Base-by-base conservation (phyloP, 2,329 filamentous ascomycete species). In the Botrytis medusae region DNA sequence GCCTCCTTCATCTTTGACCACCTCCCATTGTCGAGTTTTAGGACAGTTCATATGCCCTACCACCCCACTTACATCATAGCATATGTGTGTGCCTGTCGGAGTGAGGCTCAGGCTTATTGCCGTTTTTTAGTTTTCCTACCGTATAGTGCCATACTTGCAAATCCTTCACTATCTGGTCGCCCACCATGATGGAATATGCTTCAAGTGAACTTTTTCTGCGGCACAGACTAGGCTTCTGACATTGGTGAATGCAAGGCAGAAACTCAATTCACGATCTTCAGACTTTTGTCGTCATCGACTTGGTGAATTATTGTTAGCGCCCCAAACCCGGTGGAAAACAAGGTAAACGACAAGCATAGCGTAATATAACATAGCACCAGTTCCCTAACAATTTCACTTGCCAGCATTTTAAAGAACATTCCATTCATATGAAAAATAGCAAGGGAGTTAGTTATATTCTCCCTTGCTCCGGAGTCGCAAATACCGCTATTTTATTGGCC, bases 1-100 rank as follows among this genome's bases (percentile, higher is more conserved):
- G 65, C 65, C 65, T 32, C 34, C 34, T 68, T 4, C 42, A 64
- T 64, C 62, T 64, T 46, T 48, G 62, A 65, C 6, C 62, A 65
- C 42, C 1, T 16, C 8, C 29, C 32, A 60, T 42, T 42, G 10
- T 57, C 65, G 48, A 68, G 65, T 68, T 34, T 18, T 16, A 22
- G 65, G 32, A 42, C 51, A 29, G 14, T 40, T 29, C 22, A 67
- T 67, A 10, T 29, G 44, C 37, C 16, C 46, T 40, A 12, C 29
- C 22, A 67, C 25, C 14, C 32, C 64, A 54, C 46, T 20, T 40
- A 63, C 37, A 40, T 40, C 29, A 48, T 54, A 18, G n/a, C 3
- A 3, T 51, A n/a, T 67, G 16, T 22, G 46, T 42, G 34, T 54
- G 64, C 46, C 25, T 57, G 4, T 40, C 9, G 22, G 20, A 54